These are phyloP conservation scores for Trichothecium roseum DNA, from an alignment of 2,329 filamentous ascomycete genomes.

Conservation along the genomic window DNA sequence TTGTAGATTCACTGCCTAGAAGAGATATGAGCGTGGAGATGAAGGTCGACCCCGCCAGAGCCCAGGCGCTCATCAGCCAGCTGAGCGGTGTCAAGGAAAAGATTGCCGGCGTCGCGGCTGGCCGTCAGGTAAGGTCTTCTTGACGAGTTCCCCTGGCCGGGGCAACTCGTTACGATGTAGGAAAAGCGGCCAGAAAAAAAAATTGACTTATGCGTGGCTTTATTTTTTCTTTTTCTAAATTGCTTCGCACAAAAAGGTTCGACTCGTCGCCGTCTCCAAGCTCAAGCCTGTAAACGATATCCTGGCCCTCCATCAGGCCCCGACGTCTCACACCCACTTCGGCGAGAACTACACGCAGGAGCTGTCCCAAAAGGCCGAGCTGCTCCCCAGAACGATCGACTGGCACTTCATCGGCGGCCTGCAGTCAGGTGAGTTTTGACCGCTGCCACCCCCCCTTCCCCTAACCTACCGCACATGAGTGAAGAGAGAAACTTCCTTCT, in stretches of 20 bases:
- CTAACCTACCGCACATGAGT: neutral
- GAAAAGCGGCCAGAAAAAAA: too few relatives aligned
- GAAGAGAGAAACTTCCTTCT: neutral
- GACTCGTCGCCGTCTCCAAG: constrained; percentile 92
- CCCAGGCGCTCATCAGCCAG: constrained; percentile 51
- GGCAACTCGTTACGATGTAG: too few relatives aligned
- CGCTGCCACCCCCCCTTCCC: neutral
- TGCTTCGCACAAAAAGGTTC: constrained; percentile 50
- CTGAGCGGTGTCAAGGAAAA: constrained; percentile 49
- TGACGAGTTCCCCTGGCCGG: too few relatives aligned
- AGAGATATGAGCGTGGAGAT: constrained; percentile 42
- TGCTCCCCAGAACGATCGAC: constrained; percentile 65
- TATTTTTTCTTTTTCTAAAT: neutral
- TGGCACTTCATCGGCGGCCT: constrained; percentile 98
- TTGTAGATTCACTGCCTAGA: neutral
- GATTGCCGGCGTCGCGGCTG: constrained; percentile 41
- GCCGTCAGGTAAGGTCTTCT: constrained; percentile 46
- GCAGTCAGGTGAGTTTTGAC: constrained; percentile 51
- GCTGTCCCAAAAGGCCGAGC: constrained; percentile 69
- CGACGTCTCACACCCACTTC: constrained; percentile 61
- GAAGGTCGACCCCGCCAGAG: constrained; percentile 52
- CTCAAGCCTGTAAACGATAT: constrained; percentile 90
- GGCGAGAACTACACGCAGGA: constrained; percentile 97
- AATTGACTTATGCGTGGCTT: neutral
- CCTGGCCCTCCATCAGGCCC: constrained; percentile 62